These are phyloP conservation scores for Rubus parviflorus DNA, from an alignment of 306 rosid genomes.

Conservation along the genomic window DNA sequence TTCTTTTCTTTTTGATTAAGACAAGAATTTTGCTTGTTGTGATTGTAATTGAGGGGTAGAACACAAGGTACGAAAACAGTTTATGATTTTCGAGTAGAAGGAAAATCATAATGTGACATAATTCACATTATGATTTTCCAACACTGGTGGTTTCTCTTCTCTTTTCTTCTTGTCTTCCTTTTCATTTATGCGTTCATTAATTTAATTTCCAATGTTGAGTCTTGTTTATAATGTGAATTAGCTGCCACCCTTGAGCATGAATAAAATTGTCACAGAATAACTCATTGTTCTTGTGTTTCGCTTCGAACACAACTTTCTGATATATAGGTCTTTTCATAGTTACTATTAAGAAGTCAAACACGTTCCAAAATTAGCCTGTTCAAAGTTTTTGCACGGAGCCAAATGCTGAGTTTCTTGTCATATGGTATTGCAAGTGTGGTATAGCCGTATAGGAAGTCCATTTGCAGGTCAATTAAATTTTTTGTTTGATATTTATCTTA, in stretches of 20 bases:
- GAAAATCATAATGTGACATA: no score
- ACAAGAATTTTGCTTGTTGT: no score
- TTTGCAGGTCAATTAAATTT: background rate
- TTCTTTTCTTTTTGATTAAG: no score
- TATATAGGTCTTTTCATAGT: background rate
- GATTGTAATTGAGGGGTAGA: no score
- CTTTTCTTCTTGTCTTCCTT: background rate
- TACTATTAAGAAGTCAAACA: background rate
- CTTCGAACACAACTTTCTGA: no score
- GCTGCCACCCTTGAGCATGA: background rate
- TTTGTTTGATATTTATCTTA: background rate
- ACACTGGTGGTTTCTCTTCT: conserved; percentile 64
- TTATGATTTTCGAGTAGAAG: no score
- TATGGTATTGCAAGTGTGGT: background rate
- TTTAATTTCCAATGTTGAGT: background rate
- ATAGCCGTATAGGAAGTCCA: background rate
- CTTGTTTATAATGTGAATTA: background rate
- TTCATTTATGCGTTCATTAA: background rate
- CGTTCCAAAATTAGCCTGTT: conserved; percentile 19
- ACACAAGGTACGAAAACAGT: no score
- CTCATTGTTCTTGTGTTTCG: background rate
- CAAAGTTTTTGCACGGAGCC: background rate
- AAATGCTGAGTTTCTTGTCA: background rate
- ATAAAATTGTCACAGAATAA: background rate
- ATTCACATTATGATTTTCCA: no score